A percentile compares a stretch with the other conserved stretches of the same genome.
phyloP scores from a whole-genome alignment of 1,284 basidiomycete species.

The Tilletia caries region DNA sequence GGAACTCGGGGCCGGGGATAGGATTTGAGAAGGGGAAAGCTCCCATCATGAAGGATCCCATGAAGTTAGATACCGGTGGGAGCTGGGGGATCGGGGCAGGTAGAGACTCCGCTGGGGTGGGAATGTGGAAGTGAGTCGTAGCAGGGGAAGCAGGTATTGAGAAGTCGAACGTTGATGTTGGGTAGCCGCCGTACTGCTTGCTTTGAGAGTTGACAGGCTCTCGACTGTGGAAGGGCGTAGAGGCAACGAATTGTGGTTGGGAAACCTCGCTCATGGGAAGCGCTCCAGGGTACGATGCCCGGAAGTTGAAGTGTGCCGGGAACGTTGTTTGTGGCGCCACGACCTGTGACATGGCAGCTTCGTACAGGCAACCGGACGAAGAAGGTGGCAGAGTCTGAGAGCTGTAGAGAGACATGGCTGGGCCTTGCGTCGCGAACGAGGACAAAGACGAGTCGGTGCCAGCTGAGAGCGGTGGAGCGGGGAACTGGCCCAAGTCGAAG shows the following conservation, averaged over 20 bases:
- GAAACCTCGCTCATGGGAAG: neutral
- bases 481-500: neutral
- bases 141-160: neutral
- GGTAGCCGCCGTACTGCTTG: too few species aligned
- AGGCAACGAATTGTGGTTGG: neutral
- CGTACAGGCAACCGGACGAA: neutral
- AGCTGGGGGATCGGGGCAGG: neutral
- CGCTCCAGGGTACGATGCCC: neutral
- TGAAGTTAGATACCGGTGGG: neutral
- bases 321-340: neutral
- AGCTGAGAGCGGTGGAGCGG: neutral
- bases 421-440: neutral
- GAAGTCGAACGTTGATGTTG: neutral
- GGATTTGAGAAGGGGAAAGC: neutral
- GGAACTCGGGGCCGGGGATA: neutral
- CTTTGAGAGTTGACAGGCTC: neutral
- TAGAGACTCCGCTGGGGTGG: neutral
- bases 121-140: neutral
- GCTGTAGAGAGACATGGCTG: neutral
- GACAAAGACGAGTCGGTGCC: slow-evolving; percentile 3
- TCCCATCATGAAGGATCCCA: neutral
- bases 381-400: neutral
- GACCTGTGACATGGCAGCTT: slow-evolving; percentile 3
- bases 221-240: neutral
- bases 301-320: neutral